phyloP scores from a whole-genome alignment of 371 early-diverging fungal species.

The Lichtheimia ramosa region DNA sequence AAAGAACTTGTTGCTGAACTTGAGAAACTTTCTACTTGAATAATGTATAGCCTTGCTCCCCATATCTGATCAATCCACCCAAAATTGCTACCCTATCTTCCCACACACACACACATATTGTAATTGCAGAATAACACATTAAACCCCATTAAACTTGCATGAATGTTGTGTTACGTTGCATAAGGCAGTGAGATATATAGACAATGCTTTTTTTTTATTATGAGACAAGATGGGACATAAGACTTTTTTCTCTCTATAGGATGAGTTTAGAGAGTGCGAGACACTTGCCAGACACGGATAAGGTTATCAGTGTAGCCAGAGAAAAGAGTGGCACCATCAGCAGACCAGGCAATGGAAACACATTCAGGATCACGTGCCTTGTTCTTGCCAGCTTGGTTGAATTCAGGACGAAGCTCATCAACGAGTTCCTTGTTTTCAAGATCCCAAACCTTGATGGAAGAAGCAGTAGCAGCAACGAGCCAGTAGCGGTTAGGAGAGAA shows the following conservation, averaged over 20 bases:
- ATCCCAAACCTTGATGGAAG: slow-evolving; percentile 99
- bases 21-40: slow-evolving; percentile 21
- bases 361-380: slow-evolving; percentile 79
- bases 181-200: no score
- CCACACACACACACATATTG: no score
- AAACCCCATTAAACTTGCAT: no score
- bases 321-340: slow-evolving; percentile 97
- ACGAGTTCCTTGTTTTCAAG: slow-evolving; percentile 96
- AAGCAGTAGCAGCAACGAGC: slow-evolving; percentile 98
- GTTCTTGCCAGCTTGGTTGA: slow-evolving; percentile 70
- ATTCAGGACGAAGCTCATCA: slow-evolving; percentile 94
- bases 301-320: slow-evolving; percentile 97
- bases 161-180: no score
- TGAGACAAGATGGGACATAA: no score
- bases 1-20: slow-evolving; percentile 50
- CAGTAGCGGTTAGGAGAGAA: slow-evolving; percentile 99
- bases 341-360: slow-evolving; percentile 97
- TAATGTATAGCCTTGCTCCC: no score
- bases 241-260: no score
- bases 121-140: no score
- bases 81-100: no score
- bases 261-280: slow-evolving; percentile 56
- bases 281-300: slow-evolving; percentile 94
- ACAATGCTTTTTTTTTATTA: no score
- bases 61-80: no score